Percentiles rank a stretch among this genome's conserved stretches.
Evolutionary conservation across 164 flowering plant genomes (phyloP).

Genomic region (Annona squamosa): DNA sequence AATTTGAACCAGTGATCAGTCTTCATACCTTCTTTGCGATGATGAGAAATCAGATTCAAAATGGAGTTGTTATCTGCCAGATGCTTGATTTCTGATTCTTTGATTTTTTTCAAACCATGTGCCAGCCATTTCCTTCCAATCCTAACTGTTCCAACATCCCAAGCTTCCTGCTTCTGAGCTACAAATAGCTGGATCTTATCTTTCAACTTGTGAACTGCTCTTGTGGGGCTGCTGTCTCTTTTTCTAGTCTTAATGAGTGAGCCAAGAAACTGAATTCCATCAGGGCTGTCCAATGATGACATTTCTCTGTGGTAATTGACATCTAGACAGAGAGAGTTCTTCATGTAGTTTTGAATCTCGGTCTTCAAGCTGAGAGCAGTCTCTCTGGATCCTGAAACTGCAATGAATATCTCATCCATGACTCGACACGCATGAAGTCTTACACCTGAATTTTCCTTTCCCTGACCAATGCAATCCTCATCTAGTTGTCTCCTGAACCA

Average conservation of each 20-base stretch:
- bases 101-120: slow-evolving; percentile 76
- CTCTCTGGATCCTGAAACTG: slow-evolving; percentile 61
- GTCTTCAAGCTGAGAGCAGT: slow-evolving; percentile 41
- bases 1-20: slow-evolving; percentile 92
- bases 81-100: slow-evolving; percentile 70
- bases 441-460: slow-evolving; percentile 19
- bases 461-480: slow-evolving; percentile 12
- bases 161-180: slow-evolving; percentile 61
- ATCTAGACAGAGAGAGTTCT: slow-evolving; percentile 41
- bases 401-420: slow-evolving; percentile 84
- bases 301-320: slow-evolving; percentile 34
- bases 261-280: slow-evolving; percentile 60
- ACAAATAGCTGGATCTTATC: slow-evolving; percentile 68
- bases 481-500: slow-evolving; percentile 83
- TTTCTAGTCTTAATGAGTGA: slow-evolving; percentile 32
- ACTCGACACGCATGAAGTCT: slow-evolving; percentile 65
- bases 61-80: slow-evolving; percentile 47
- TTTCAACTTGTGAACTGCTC: slow-evolving; percentile 82
- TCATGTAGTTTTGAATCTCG: slow-evolving; percentile 44
- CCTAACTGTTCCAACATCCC: slow-evolving; percentile 59
- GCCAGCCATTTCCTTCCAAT: slow-evolving; percentile 84
- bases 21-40: slow-evolving; percentile 81
- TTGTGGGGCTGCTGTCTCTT: slow-evolving; percentile 49
- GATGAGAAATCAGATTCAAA: slow-evolving; percentile 53
- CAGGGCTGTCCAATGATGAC: slow-evolving; percentile 28